A percentile compares a stretch with the other conserved stretches of the same genome.
Conservation (phyloP, 257 asterid genomes). For the Salvia hispanica region DNA sequence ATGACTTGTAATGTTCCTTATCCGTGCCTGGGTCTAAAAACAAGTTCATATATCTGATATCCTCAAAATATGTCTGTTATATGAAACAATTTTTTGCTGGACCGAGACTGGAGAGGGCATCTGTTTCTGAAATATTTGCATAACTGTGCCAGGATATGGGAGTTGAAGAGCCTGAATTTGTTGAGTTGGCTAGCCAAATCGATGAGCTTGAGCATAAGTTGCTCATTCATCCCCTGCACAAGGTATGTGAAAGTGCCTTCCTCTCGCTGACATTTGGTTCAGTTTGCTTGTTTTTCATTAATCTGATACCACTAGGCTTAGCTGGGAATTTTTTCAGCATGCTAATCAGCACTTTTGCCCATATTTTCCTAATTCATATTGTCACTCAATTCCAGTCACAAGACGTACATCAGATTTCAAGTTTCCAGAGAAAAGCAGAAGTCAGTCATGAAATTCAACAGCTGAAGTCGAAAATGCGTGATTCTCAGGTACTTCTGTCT, state of each 20-base stretch:
- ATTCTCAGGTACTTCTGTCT: constrained; percentile 68
- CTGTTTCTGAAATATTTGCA: constrained; percentile 16
- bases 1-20: neutral
- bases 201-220: constrained; percentile 84
- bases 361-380: constrained; percentile 2
- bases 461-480: constrained; percentile 92
- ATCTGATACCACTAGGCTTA: constrained; percentile 3
- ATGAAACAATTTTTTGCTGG: constrained; percentile 22
- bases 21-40: neutral
- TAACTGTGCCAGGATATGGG: constrained; percentile 75
- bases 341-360: constrained; percentile 13
- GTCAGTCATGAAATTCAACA: constrained; percentile 96
- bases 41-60: neutral
- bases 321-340: neutral
- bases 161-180: constrained; percentile 77
- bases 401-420: constrained; percentile 75
- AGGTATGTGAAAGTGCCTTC: constrained; percentile 49
- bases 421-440: constrained; percentile 94
- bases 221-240: constrained; percentile 75
- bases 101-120: neutral
- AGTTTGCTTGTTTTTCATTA: constrained; percentile 17
- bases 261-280: constrained; percentile 24
- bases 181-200: constrained; percentile 66
- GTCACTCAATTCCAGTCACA: constrained; percentile 63
- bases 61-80: constrained; percentile 1